Base-by-base conservation (phyloP, 2,329 filamentous ascomycete genomes). In the Ophiostoma ulmi region DNA sequence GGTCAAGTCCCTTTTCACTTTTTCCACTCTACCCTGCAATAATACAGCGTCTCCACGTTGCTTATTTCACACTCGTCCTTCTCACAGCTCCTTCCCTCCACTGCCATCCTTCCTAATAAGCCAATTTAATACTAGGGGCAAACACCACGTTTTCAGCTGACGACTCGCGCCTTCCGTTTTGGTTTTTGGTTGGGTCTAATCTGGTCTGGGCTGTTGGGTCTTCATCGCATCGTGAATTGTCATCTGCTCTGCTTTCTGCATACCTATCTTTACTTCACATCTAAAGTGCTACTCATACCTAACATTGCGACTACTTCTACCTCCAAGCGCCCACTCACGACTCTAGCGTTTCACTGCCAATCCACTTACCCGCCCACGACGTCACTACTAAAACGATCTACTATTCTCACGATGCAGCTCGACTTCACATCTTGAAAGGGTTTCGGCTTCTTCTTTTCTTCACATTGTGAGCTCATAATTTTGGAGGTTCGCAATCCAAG, bases 141-240 rank as follows among this genome's bases (percentile, higher is more conserved):
- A 52, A 71, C 44, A 48, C 63, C 68, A 64, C 70, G 64, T 68
- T 67, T 67, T 68, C 66, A 70, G 68, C 64, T 72, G 68, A 39
- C 64, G 36, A 26, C 55, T 13, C 41, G 65, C 26, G 13, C 41
- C 70, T 68, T 64, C 26, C 48, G 10, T 22, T 61, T 61, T 36
- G 38, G 41, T 22, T 31, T 65, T 20, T 22, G 39, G 39, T 38
- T 67, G 41, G 35, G 63, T 22, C 35, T 65, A 5, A 10, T 11
- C 26, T 52, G 61, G 14, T 39, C 61, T 38, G 61, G 61, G 13
- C 58, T 63, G 61, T 64, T 64, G 61, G 35, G 31, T 65, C 36
- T 14, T 52, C 67, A 68, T 68, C 38, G 48, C 68, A 64, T 69
- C 68, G 65, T 6, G 38, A 67, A 44, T 39, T n/a, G 13, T 63